Conservation (phyloP, 2,329 filamentous ascomycete genomes). For the Verticillium zaregamsianum region DNA sequence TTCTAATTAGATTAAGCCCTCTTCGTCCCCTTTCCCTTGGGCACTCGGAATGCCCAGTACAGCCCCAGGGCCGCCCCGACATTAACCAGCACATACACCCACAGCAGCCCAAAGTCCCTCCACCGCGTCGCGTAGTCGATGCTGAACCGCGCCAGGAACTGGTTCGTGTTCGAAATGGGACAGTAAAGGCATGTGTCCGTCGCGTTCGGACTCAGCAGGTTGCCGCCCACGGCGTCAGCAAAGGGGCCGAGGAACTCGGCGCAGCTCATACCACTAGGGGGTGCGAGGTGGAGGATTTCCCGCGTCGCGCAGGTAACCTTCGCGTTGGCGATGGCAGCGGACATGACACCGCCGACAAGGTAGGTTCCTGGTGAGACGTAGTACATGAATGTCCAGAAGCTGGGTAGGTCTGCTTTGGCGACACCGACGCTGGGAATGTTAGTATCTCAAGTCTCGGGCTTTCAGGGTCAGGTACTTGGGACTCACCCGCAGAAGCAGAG, state of each 20-base stretch:
- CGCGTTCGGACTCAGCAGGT: constrained; percentile 36
- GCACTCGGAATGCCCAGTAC: constrained; percentile 39
- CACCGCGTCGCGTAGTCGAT: constrained; percentile 44
- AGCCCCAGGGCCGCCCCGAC: constrained; percentile 38
- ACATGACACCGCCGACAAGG: constrained; percentile 58
- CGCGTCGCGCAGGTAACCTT: constrained; percentile 16
- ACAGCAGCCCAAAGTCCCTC: constrained; percentile 52
- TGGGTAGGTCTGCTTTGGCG: constrained; percentile 48
- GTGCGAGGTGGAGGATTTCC: constrained; percentile 52
- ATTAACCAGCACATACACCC: constrained; percentile 48
- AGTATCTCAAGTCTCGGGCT: neutral
- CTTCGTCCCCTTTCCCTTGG: constrained; percentile 13
- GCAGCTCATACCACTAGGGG: constrained; percentile 47
- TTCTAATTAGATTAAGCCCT: neutral
- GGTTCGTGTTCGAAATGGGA: constrained; percentile 26
- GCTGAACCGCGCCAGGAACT: constrained; percentile 30
- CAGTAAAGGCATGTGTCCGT: constrained; percentile 41
- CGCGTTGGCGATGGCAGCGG: constrained; percentile 13
- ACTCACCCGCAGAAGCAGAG: constrained; percentile 24
- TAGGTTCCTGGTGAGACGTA: constrained; percentile 66
- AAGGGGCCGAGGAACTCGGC: constrained; percentile 42
- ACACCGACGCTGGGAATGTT: constrained; percentile 51
- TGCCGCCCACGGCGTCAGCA: constrained; percentile 38
- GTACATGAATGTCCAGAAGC: constrained; percentile 71
- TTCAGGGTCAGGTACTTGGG: neutral